Conservation (phyloP, 495 filamentous ascomycete genomes). For the Talaromyces stipitatus region DNA sequence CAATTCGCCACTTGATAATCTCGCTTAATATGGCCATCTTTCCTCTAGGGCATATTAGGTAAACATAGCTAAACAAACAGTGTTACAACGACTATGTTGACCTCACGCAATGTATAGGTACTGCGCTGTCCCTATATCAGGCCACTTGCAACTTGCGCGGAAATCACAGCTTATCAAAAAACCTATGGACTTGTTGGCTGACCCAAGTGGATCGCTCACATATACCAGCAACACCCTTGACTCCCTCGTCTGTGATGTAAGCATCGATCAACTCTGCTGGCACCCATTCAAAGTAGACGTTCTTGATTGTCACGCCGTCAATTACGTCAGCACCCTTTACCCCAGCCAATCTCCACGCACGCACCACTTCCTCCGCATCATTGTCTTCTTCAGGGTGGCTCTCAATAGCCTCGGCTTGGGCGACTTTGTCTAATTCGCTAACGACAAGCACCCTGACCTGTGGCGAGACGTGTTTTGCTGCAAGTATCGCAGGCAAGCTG, state of each 20-base stretch:
- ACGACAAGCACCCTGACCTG: conserved; percentile 43
- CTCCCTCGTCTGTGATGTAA: conserved; percentile 49
- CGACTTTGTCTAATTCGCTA: conserved; percentile 55
- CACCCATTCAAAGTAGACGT: conserved; percentile 63
- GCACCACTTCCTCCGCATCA: conserved; percentile 35
- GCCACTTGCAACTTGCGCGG: too few species aligned
- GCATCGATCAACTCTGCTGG: conserved; percentile 42
- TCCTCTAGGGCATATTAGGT: background rate
- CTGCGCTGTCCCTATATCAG: too few species aligned
- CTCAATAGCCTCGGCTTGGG: conserved; percentile 29
- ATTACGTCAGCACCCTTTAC: conserved; percentile 30
- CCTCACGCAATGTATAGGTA: background rate
- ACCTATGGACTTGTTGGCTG: conserved; percentile 16
- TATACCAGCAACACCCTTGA: conserved; percentile 22
- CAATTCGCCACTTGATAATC: background rate
- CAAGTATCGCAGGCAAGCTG: conserved; percentile 46
- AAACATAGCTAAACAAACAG: background rate
- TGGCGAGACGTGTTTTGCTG: conserved; percentile 36
- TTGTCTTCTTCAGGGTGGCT: conserved; percentile 37
- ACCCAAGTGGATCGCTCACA: conserved; percentile 19
- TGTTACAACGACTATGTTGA: background rate
- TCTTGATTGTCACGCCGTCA: conserved; percentile 36
- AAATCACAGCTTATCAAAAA: conserved; percentile 27
- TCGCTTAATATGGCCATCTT: background rate
- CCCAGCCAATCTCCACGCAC: conserved; percentile 32